A percentile compares a stretch with the other conserved stretches of the same genome.
Evolutionary conservation across 345 rosid genomes (phyloP).

Genomic region (Hevea brasiliensis): DNA sequence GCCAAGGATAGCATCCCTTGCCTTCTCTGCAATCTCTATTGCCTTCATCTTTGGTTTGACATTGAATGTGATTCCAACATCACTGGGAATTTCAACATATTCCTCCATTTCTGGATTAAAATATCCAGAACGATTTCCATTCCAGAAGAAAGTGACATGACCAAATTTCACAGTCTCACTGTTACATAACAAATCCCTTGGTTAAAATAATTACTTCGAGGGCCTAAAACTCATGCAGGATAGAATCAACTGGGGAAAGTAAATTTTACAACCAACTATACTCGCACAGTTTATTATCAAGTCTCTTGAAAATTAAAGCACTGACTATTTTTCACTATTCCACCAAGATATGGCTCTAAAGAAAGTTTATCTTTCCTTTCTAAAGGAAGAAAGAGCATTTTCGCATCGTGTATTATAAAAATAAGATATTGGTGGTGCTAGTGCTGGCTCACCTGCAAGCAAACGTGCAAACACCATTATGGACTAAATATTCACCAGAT

Average conservation of each 20-base stretch:
- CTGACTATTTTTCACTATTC: neutral
- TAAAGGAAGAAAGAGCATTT: neutral
- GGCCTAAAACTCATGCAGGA: neutral
- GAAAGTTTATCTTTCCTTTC: neutral
- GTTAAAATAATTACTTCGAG: neutral
- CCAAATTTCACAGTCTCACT: conserved; percentile 98
- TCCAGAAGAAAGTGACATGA: conserved; percentile 98
- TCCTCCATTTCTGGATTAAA: conserved; percentile 73
- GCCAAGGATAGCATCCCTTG: conserved; percentile 82
- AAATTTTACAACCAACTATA: neutral
- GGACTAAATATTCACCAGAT: conserved; percentile 87
- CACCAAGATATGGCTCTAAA: neutral
- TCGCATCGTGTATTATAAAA: neutral
- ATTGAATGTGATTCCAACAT: conserved; percentile 85
- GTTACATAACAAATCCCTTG: conserved; percentile 1
- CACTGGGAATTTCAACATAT: conserved; percentile 94
- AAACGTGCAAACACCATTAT: conserved; percentile 76
- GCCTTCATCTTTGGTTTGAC: conserved; percentile 97
- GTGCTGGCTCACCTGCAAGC: conserved; percentile 76
- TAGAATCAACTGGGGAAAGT: neutral
- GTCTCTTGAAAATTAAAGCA: neutral
- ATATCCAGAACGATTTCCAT: conserved; percentile 93
- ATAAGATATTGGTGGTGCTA: neutral
- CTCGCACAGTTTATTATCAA: neutral
- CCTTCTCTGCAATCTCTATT: conserved; percentile 77